These are phyloP conservation scores for Lepraria neglecta DNA, from an alignment of 495 filamentous ascomycete species.

Conservation along the genomic window DNA sequence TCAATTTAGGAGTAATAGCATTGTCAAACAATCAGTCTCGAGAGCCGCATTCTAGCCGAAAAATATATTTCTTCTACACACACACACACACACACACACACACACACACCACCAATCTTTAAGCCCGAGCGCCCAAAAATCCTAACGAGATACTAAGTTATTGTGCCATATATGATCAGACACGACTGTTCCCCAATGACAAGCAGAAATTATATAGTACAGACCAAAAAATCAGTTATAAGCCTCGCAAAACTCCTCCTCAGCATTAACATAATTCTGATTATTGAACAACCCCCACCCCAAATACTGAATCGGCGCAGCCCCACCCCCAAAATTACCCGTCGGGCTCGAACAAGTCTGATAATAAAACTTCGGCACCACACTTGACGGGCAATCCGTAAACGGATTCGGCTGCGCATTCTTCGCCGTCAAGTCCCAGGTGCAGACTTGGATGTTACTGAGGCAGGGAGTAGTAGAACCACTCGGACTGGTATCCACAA, in stretches of 20 bases:
- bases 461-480: slow-evolving; percentile 15
- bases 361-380: slow-evolving; percentile 4
- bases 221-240: not conserved
- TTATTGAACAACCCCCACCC: not conserved
- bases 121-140: too few species aligned
- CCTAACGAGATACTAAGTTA: too few species aligned
- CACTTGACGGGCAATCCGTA: slow-evolving; percentile 15
- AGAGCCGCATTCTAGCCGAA: too few species aligned
- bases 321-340: not conserved
- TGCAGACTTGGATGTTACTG: slow-evolving; percentile 17
- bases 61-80: too few species aligned
- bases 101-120: too few species aligned
- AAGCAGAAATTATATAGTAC: too few species aligned
- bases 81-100: too few species aligned
- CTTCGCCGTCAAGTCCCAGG: slow-evolving; percentile 20
- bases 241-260: not conserved
- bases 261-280: not conserved
- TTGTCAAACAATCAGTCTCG: too few species aligned
- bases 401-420: slow-evolving; percentile 9
- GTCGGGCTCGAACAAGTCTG: not conserved
- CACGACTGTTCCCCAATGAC: too few species aligned
- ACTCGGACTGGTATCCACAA: not conserved
- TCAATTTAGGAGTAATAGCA: too few species aligned
- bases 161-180: too few species aligned
- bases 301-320: slow-evolving; percentile 1